phyloP scores from a whole-genome alignment of 306 rosid species.

The Cicer cuneatum region DNA sequence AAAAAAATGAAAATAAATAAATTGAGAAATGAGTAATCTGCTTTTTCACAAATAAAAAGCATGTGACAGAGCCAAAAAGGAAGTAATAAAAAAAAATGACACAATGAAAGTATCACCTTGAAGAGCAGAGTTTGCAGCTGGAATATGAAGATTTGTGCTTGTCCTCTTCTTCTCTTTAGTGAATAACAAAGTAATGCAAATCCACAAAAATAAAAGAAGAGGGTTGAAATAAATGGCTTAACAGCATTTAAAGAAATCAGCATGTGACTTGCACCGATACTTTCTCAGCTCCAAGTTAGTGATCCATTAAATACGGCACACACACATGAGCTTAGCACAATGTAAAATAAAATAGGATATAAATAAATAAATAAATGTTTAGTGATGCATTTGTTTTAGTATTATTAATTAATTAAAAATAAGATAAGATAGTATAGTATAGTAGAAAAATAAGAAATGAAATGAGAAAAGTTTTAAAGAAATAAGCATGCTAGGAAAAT shows the following conservation, averaged over 20 bases:
- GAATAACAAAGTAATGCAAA: background rate
- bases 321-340: slow-evolving; percentile 57
- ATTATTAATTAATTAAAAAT: too few relatives aligned
- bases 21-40: background rate
- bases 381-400: too few relatives aligned
- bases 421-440: too few relatives aligned
- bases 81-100: slow-evolving; percentile 23
- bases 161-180: background rate
- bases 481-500: too few relatives aligned
- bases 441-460: too few relatives aligned
- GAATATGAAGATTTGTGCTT: slow-evolving; percentile 36
- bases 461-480: too few relatives aligned
- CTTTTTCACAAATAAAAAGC: slow-evolving; percentile 5
- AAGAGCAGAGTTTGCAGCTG: slow-evolving; percentile 14
- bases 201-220: slow-evolving; percentile 37
- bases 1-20: too few relatives aligned
- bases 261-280: slow-evolving; percentile 39
- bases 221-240: slow-evolving; percentile 15
- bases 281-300: slow-evolving; percentile 49
- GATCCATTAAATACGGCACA: slow-evolving; percentile 74
- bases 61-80: background rate
- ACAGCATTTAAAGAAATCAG: slow-evolving; percentile 45
- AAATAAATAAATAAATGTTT: too few relatives aligned
- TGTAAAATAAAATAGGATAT: background rate
- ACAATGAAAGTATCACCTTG: slow-evolving; percentile 42